Evolutionary conservation across 768 basidiomycete species (phyloP).

Genomic region (Lactarius akahatsu): DNA sequence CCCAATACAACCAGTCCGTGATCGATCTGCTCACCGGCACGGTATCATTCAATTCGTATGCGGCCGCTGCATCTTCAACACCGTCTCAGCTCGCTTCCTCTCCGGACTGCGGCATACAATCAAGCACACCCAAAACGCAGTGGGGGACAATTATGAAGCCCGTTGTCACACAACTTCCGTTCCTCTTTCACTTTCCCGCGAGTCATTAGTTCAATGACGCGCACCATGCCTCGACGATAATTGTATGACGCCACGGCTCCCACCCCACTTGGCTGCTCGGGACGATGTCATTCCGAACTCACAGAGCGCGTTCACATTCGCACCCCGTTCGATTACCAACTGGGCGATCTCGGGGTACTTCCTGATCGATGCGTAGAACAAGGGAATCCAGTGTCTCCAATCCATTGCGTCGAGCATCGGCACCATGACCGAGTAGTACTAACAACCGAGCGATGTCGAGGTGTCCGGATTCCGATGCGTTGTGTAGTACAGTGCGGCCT

Average conservation of each 20-base stretch:
- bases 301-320: background rate
- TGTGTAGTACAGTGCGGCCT: background rate
- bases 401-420: background rate
- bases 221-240: background rate
- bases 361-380: background rate
- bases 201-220: background rate
- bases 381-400: background rate
- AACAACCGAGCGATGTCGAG: background rate
- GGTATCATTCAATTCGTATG: too few relatives aligned
- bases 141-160: too few relatives aligned
- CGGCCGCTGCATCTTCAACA: too few relatives aligned
- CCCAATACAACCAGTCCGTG: too few relatives aligned
- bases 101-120: too few relatives aligned
- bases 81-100: too few relatives aligned
- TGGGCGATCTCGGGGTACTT: background rate
- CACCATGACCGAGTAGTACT: background rate
- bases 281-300: background rate
- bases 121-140: too few relatives aligned
- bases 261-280: background rate
- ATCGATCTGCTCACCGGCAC: too few relatives aligned
- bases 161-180: too few relatives aligned
- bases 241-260: background rate
- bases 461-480: background rate
- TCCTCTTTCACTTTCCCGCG: too few relatives aligned
- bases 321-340: background rate